These are phyloP conservation scores for Verticillium albo-atrum DNA, from an alignment of 2,329 filamentous ascomycete genomes.

Conservation along the genomic window DNA sequence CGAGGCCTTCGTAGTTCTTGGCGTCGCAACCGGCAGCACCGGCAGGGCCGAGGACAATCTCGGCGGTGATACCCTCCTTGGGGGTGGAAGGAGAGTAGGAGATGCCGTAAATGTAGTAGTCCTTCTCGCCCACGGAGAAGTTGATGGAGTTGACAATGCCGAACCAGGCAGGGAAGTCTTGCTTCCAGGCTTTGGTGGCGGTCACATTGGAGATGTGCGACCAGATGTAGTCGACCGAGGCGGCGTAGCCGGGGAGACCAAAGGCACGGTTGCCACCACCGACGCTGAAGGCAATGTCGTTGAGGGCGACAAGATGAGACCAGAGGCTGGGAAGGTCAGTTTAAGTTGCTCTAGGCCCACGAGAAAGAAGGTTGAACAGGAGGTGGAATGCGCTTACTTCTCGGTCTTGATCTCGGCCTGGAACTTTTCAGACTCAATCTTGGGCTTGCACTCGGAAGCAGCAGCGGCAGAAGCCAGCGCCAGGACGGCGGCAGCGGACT, in stretches of 20 bases:
- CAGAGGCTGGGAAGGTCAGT: constrained; percentile 29
- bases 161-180: constrained; percentile 38
- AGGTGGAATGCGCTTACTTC: constrained; percentile 2
- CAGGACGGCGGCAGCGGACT: constrained; percentile 4
- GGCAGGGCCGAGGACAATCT: constrained; percentile 21
- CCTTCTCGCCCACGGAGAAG: constrained; percentile 16
- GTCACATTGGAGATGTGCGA: constrained; percentile 36
- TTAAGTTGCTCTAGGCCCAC: not conserved
- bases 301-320: constrained; percentile 40
- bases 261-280: constrained; percentile 47
- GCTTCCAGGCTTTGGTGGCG: constrained; percentile 34
- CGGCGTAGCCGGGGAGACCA: constrained; percentile 42
- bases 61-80: constrained; percentile 32
- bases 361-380: not conserved
- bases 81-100: constrained; percentile 43
- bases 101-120: constrained; percentile 25
- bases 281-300: constrained; percentile 41
- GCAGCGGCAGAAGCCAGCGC: constrained; percentile 6
- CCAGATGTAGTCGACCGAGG: constrained; percentile 45
- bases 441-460: constrained; percentile 10
- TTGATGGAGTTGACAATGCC: constrained; percentile 10
- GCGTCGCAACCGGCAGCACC: constrained; percentile 19
- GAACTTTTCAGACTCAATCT: constrained; percentile 11
- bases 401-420: constrained; percentile 12
- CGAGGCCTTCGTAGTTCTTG: constrained; percentile 19